Conservation (phyloP, 768 basidiomycete species). For the Auricularia cornea region DNA sequence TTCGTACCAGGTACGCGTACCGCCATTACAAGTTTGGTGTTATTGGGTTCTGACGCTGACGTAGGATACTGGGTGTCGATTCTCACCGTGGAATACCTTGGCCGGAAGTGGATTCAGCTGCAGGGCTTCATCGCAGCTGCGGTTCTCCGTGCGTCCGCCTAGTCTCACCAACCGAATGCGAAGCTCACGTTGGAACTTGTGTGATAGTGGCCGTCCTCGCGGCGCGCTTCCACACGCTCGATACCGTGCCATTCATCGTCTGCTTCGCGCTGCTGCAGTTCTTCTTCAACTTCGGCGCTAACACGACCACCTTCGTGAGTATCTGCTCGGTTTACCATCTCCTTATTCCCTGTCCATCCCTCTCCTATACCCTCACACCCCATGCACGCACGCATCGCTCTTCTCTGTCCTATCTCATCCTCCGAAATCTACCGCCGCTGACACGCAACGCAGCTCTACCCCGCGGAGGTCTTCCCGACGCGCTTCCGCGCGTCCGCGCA, state of each 20-base stretch:
- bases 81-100: slow-evolving; percentile 61
- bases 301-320: slow-evolving; percentile 29
- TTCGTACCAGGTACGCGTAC: slow-evolving; percentile 56
- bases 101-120: slow-evolving; percentile 68
- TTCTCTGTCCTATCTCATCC: too few species aligned
- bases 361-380: background rate
- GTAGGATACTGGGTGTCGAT: slow-evolving; percentile 64
- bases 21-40: too few species aligned
- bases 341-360: too few species aligned
- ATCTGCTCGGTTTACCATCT: too few species aligned
- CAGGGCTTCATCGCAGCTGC: slow-evolving; percentile 64
- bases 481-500: slow-evolving; percentile 62
- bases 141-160: slow-evolving; percentile 48
- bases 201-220: slow-evolving; percentile 57
- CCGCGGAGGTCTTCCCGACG: slow-evolving; percentile 76
- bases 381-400: too few species aligned
- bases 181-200: too few species aligned
- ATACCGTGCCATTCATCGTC: slow-evolving; percentile 56
- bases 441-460: slow-evolving; percentile 31
- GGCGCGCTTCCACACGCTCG: slow-evolving; percentile 48
- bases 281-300: slow-evolving; percentile 80
- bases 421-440: too few species aligned
- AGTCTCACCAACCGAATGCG: too few species aligned
- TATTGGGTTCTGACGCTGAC: slow-evolving; percentile 2
- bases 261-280: slow-evolving; percentile 67